Base-by-base conservation (phyloP, 768 basidiomycete species). In the Lactarius hatsudake region DNA sequence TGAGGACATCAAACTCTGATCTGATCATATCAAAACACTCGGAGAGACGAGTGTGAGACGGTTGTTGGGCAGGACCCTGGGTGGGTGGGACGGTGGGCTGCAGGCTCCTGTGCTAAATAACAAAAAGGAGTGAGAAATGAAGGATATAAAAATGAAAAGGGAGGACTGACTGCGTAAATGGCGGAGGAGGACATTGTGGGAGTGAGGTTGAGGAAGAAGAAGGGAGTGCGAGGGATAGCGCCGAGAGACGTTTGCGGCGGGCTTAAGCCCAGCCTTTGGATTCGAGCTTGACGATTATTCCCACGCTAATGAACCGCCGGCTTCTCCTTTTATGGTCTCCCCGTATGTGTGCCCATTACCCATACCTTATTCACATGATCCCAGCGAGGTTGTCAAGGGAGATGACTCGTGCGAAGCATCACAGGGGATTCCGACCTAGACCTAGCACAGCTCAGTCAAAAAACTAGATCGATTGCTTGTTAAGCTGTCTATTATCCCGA, bases 1-100 rank as follows among this genome's bases (percentile, higher is more conserved):
- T 78, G 66, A 96, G 79, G 63, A 79, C 79, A 60, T 97, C 94
- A 74, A 93, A 95, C 79, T 98, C 96, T 62, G 86, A 85, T 69
- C 89, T 84, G 73, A 97, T 87, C 66, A 82, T 80, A 56, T 96
- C 94, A 68, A 98, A 84, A 28, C 88, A 83, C 65, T 96, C 94
- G 62, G 85, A 86, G 68, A 96, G 79, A 58, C 91, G 79, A 32
- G 70, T 74, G 40, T 81, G 78, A 48, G 71, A 60, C 26, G 67
- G 69, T 65, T 69, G 71, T 61, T 68, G 71, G 61, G 70, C 60
- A 59, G 75, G 72, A 63, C 73, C 74, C 67, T 76, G 78, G 64
- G 75, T 70, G n/a, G 76, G 74, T 10, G 80, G 76, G 61, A 76
- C 80, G 45, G 79, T 77, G 0, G 80, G 80, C 65, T 80, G 80